Conservation (phyloP, 2,329 filamentous ascomycete genomes). For the Capronia americana region DNA sequence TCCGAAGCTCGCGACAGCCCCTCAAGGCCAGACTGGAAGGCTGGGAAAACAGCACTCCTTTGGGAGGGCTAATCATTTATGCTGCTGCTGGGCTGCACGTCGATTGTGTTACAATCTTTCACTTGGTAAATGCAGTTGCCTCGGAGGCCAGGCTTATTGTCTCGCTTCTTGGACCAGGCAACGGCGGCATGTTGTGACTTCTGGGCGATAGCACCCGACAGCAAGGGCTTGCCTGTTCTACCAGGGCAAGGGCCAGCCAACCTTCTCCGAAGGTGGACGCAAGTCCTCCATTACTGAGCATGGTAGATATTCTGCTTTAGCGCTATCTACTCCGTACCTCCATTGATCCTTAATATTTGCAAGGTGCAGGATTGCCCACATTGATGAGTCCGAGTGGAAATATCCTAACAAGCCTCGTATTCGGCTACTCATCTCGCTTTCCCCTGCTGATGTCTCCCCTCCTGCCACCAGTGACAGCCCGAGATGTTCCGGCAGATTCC, state of each 20-base stretch:
- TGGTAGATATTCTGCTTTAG: too few species aligned
- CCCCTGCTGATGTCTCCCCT: constrained; percentile 8
- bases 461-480: constrained; percentile 7
- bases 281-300: not conserved
- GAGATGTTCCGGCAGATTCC: constrained; percentile 1
- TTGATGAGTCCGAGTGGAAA: not conserved
- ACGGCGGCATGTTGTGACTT: not conserved
- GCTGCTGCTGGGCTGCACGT: not conserved
- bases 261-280: not conserved
- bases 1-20: not conserved
- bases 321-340: not conserved
- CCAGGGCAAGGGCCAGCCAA: not conserved
- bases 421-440: constrained; percentile 24
- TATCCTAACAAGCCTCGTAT: constrained; percentile 16
- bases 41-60: not conserved
- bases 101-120: not conserved
- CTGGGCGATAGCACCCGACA: not conserved
- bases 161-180: not conserved
- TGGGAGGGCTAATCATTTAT: not conserved
- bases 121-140: not conserved
- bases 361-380: not conserved
- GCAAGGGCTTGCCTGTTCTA: not conserved
- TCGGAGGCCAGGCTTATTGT: not conserved
- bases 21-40: not conserved
- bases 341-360: not conserved